These are phyloP conservation scores for Rhodotorula graminis DNA, from an alignment of 768 basidiomycete genomes.

Conservation along the genomic window DNA sequence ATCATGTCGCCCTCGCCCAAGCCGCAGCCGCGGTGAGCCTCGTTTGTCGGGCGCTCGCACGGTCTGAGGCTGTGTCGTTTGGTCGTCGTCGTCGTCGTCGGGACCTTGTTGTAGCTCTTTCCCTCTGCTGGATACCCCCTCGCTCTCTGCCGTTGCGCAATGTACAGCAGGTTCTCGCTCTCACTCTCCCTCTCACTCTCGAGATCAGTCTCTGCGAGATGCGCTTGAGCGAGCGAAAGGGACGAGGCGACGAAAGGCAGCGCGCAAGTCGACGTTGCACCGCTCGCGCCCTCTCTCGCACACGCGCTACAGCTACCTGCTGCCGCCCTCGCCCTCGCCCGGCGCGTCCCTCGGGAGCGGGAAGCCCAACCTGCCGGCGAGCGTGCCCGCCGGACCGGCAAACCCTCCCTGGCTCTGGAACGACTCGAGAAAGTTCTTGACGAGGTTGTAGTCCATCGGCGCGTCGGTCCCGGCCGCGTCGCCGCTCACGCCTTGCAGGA, in stretches of 20 bases:
- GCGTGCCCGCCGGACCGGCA: conserved; percentile 83
- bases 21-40: conserved; percentile 6
- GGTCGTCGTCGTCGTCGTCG: neutral
- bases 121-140: neutral
- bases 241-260: no score
- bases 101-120: neutral
- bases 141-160: neutral
- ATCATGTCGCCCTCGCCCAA: conserved; percentile 30
- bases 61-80: neutral
- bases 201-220: no score
- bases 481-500: conserved; percentile 49
- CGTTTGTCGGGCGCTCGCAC: no score
- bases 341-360: conserved; percentile 63
- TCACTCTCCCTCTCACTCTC: no score
- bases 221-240: no score
- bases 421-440: conserved; percentile 95
- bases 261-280: no score
- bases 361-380: conserved; percentile 78
- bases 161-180: neutral
- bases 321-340: neutral
- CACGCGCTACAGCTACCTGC: neutral
- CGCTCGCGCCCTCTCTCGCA: no score
- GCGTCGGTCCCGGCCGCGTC: conserved; percentile 47
- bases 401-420: conserved; percentile 86
- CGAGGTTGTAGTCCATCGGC: conserved; percentile 75